These are phyloP conservation scores for Gossypium thurberi DNA, from an alignment of 345 rosid species.

Conservation along the genomic window DNA sequence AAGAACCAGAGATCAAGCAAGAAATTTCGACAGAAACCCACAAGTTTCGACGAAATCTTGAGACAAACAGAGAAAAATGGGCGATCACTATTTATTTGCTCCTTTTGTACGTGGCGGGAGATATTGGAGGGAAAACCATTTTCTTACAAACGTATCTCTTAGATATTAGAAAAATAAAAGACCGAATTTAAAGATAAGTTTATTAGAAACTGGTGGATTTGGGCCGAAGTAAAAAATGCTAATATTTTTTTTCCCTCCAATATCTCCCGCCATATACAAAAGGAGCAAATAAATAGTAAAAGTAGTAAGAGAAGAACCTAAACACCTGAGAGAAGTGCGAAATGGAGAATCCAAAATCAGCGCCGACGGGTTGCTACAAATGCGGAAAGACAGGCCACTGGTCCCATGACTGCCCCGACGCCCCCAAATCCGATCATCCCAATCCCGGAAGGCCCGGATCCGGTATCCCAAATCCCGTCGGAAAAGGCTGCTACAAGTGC, in stretches of 20 bases:
- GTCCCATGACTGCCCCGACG: slow-evolving; percentile 79
- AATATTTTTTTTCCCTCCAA: neutral
- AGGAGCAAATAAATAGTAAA: neutral
- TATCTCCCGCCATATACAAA: neutral
- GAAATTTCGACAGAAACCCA: too few species aligned
- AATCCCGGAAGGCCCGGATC: neutral
- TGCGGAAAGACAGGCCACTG: slow-evolving; percentile 98
- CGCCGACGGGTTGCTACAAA: slow-evolving; percentile 93
- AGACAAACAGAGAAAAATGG: too few species aligned
- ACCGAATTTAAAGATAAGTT: too few species aligned
- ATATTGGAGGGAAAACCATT: neutral
- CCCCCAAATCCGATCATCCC: slow-evolving; percentile 24
- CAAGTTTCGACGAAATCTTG: too few species aligned
- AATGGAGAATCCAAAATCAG: slow-evolving; percentile 19
- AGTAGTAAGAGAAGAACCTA: neutral
- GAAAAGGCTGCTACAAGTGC: slow-evolving; percentile 94
- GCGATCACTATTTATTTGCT: neutral
- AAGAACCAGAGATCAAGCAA: too few species aligned
- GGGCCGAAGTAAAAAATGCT: neutral
- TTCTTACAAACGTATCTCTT: too few species aligned
- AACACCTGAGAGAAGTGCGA: neutral
- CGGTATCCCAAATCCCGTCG: slow-evolving; percentile 23
- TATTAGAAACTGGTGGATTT: too few species aligned
- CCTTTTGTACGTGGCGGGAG: neutral
- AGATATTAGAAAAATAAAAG: too few species aligned